A percentile compares a stretch with the other conserved stretches of the same genome.
These are phyloP conservation scores for Petunia axillaris DNA, from an alignment of 257 asterid genomes.

Conservation along the genomic window DNA sequence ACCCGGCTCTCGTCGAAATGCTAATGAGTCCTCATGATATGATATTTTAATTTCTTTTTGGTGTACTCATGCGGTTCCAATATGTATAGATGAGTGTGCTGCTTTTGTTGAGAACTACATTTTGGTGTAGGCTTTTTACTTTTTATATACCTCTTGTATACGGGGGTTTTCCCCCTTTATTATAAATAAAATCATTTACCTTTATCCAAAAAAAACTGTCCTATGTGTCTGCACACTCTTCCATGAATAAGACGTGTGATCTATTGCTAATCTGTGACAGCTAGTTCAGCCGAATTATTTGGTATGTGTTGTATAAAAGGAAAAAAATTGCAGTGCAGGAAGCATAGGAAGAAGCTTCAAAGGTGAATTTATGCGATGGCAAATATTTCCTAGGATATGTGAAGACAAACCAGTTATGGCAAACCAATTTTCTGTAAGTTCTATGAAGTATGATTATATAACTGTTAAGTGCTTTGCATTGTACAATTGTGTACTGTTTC, in stretches of 20 bases:
- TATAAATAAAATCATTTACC: no score
- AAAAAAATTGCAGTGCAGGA: slow-evolving; percentile 73
- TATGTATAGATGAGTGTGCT: no score
- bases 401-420: slow-evolving; percentile 89
- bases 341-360: slow-evolving; percentile 96
- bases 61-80: no score
- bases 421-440: slow-evolving; percentile 95
- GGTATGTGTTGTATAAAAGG: slow-evolving; percentile 25
- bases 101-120: no score
- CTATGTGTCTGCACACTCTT: neutral
- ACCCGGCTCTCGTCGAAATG: neutral
- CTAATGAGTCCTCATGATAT: neutral
- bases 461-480: neutral
- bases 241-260: neutral
- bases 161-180: no score
- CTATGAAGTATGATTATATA: slow-evolving; percentile 20
- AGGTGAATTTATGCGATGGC: slow-evolving; percentile 96
- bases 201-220: neutral
- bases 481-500: neutral
- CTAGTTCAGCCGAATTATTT: slow-evolving; percentile 3
- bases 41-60: neutral
- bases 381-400: slow-evolving; percentile 84
- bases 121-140: no score
- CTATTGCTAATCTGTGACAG: neutral
- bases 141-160: no score